Conservation (phyloP, 2,329 filamentous ascomycete genomes). For the Blastomyces percursus region DNA sequence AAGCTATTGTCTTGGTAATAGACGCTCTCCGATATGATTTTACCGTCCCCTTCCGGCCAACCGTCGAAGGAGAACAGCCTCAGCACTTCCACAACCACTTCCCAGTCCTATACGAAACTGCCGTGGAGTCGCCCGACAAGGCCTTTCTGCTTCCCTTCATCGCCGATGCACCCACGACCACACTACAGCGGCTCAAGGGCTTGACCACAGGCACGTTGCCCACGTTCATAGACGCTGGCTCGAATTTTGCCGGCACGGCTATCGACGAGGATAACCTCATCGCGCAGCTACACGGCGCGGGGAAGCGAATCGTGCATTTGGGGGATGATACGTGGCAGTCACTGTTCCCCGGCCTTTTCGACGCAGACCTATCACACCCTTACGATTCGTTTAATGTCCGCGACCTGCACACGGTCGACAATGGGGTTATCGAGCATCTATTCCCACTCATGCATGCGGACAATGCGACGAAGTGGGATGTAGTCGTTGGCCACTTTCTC, state of each 20-base stretch:
- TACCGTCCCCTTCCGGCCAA: conserved; percentile 61
- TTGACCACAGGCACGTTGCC: conserved; percentile 90
- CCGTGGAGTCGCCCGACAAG: conserved; percentile 60
- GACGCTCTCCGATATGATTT: conserved; percentile 97
- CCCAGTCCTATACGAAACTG: conserved; percentile 74
- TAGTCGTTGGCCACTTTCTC: conserved; percentile 88
- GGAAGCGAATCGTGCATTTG: conserved; percentile 75
- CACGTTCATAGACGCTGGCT: conserved; percentile 86
- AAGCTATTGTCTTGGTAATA: conserved; percentile 79
- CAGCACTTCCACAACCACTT: conserved; percentile 78
- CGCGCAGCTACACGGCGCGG: conserved; percentile 51
- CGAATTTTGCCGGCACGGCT: conserved; percentile 87
- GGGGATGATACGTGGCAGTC: conserved; percentile 98
- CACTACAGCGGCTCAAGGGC: conserved; percentile 83
- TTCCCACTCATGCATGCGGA: conserved; percentile 58
- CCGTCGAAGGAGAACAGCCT: conserved; percentile 34
- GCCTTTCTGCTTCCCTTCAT: conserved; percentile 92
- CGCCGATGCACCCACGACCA: conserved; percentile 89
- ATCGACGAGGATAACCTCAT: conserved; percentile 86
- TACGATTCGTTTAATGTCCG: conserved; percentile 98
- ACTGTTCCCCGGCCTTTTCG: conserved; percentile 88
- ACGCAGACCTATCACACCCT: conserved; percentile 69
- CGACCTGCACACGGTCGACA: conserved; percentile 94
- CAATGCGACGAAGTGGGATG: conserved; percentile 67
- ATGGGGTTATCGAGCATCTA: conserved; percentile 84